Percentiles rank a stretch among this genome's conserved stretches.
Evolutionary conservation across 192 early-diverging fungal species (phyloP).

Genomic region (Backusella psychrophila): DNA sequence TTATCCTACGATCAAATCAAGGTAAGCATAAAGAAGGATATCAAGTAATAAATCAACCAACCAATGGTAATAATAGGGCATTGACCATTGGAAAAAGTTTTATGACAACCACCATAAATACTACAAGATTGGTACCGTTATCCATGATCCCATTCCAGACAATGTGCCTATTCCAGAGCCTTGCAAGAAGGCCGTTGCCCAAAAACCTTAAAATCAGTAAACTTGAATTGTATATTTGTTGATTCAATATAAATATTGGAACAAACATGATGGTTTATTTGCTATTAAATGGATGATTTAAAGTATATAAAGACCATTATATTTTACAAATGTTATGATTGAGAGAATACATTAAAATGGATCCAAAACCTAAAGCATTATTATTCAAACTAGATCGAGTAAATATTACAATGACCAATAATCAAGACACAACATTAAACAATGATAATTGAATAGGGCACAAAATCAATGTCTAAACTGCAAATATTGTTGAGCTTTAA

Average conservation of each 20-base stretch:
- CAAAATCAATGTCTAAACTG: not conserved
- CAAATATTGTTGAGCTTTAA: not conserved
- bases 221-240: not conserved
- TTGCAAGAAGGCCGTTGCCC: conserved; percentile 58
- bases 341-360: not conserved
- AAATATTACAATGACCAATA: not conserved
- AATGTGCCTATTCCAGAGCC: conserved; percentile 78
- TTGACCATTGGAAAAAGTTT: conserved; percentile 84
- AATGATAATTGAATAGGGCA: not conserved
- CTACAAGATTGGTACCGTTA: conserved; percentile 79
- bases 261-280: not conserved
- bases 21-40: conserved; percentile 35
- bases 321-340: not conserved
- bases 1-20: conserved; percentile 71
- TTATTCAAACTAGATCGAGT: not conserved
- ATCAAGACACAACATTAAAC: not conserved
- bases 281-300: not conserved
- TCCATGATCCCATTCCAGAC: conserved; percentile 80
- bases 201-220: conserved; percentile 37
- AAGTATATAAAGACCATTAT: not conserved
- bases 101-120: conserved; percentile 89
- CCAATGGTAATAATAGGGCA: conserved; percentile 37
- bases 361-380: not conserved
- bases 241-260: not conserved
- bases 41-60: not conserved